Evolutionary conservation across 805 yeast genomes (phyloP).

Genomic region (Monosporozyma solicola): DNA sequence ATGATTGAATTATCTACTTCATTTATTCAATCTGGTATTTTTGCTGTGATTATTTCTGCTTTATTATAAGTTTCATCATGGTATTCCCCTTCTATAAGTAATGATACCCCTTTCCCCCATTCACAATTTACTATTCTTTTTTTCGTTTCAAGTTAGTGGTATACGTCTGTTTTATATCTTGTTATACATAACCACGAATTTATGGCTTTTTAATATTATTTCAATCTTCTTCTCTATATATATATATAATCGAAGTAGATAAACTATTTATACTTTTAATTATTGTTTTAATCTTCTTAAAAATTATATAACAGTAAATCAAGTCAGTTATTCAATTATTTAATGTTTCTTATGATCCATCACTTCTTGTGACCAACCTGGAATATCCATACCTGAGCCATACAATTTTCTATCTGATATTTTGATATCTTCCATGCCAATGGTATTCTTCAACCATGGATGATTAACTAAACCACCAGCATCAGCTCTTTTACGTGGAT

Average conservation of each 20-base stretch:
- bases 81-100: too few species aligned
- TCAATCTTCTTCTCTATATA: too few species aligned
- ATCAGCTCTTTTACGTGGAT: constrained; percentile 79
- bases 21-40: constrained; percentile 12
- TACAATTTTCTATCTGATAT: constrained; percentile 64
- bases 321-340: not conserved
- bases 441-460: constrained; percentile 69
- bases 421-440: constrained; percentile 60
- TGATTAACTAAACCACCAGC: constrained; percentile 94
- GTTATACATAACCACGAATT: too few species aligned
- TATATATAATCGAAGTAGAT: too few species aligned
- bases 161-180: too few species aligned
- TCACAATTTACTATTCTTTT: not conserved
- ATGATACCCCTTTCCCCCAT: not conserved
- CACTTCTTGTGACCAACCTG: constrained; percentile 80
- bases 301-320: not conserved
- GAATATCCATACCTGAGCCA: constrained; percentile 77
- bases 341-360: constrained; percentile 34
- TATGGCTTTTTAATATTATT: too few species aligned
- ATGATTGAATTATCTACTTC: constrained; percentile 3
- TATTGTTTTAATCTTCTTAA: not conserved
- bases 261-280: not conserved
- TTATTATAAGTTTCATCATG: constrained; percentile 22
- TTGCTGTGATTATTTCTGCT: constrained; percentile 34
- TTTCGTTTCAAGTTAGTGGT: not conserved